Evolutionary conservation across 192 early-diverging fungal genomes (phyloP), one percentile per base, ranked within the genome.

Genomic region (Podila epicladia): DNA sequence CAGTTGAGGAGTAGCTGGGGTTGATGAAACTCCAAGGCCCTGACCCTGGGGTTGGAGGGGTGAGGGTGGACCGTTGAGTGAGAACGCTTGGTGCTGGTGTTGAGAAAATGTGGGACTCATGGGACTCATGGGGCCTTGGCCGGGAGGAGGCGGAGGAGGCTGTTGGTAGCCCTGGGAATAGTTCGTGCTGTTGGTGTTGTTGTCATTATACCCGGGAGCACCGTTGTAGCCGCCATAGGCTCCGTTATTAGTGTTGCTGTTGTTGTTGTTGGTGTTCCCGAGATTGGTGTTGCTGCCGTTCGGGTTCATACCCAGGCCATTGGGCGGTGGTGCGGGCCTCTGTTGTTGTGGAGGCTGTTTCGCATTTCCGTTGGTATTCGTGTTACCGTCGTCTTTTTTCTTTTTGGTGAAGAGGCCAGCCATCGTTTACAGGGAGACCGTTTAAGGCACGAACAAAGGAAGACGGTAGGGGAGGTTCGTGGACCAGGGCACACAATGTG

Each of bases 321-420:
- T 79, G 24, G 76, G 70, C 3, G 75, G 75, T 9, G 76, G 76
- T n/a, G 76, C 76, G 5, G 76, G 76, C 37, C 76, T 50, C 48
- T 77, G 75, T 22, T 78, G 35, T 5, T 29, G 57, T 24, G 31
- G 57, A 62, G 63, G 29, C 35, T 72, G 64, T 71, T 77, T 35
- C 17, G 57, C 28, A 13, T 32, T 19, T 28, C 67, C 67, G 38
- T 9, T 63, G 37, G 37, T 41, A 20, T 62, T 68, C 17, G 41
- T 68, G 60, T 68, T 68, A 20, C 35, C 24, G 38, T 78, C 69
- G 24, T 79, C 76, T 58, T 79, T 79, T 59, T 79, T 79, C 71
- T 79, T 79, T 72, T 79, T 79, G 5, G 70, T 69, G 33, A 79
- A 79, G 15, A 79, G 70, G 13, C 76, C 76, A 1, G 76, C 76